Evolutionary conservation across 2,329 filamentous ascomycete species (phyloP).

Genomic region (Aspergillus novoparasiticus): DNA sequence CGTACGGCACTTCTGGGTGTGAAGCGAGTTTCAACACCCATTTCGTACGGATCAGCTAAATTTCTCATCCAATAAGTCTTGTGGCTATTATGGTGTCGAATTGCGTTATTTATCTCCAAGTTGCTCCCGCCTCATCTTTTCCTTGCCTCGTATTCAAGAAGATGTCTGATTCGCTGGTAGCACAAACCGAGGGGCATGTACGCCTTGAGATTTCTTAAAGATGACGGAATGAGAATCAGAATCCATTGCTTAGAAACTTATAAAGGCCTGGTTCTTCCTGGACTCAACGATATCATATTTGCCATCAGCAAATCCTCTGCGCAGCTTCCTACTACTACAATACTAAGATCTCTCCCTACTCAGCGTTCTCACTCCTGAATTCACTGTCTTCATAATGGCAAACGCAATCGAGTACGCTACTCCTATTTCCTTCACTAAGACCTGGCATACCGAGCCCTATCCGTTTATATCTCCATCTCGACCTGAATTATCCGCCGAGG

Average conservation of each 20-base stretch:
- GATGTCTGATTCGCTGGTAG: not conserved
- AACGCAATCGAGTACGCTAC: slow-evolving; percentile 6
- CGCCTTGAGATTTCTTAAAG: too few relatives aligned
- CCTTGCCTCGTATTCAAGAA: not conserved
- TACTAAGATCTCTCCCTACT: not conserved
- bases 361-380: not conserved
- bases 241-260: too few relatives aligned
- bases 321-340: not conserved
- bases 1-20: too few relatives aligned
- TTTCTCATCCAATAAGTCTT: too few relatives aligned
- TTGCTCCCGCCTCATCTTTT: not conserved
- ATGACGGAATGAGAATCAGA: too few relatives aligned
- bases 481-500: slow-evolving; percentile 20
- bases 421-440: slow-evolving; percentile 36
- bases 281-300: too few relatives aligned
- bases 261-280: too few relatives aligned
- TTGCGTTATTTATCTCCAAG: too few relatives aligned
- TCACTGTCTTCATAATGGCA: not conserved
- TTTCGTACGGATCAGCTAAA: too few relatives aligned
- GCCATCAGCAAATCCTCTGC: not conserved
- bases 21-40: too few relatives aligned
- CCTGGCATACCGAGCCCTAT: slow-evolving; percentile 33
- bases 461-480: slow-evolving; percentile 32
- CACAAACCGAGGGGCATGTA: too few relatives aligned
- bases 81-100: too few relatives aligned